Percentiles rank a stretch among this genome's conserved stretches.
phyloP scores from a whole-genome alignment of 441 rosid genomes.

The Hura crepitans region DNA sequence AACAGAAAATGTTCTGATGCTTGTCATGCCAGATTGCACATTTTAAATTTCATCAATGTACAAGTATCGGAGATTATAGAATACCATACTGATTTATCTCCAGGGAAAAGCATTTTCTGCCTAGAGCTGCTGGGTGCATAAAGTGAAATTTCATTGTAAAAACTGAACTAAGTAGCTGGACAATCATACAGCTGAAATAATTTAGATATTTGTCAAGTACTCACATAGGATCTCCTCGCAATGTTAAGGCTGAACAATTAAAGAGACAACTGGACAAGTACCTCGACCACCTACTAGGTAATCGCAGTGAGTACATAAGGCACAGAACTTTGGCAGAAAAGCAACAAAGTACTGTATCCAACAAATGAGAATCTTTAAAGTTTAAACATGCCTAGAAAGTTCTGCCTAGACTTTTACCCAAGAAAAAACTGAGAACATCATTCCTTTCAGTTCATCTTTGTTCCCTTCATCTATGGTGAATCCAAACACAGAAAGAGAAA shows the following conservation, averaged over 20 bases:
- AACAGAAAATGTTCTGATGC: not conserved
- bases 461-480: not conserved
- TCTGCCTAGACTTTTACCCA: not conserved
- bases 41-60: not conserved
- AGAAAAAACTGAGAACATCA: not conserved
- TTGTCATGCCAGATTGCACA: not conserved
- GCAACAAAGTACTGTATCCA: not conserved
- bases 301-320: not conserved
- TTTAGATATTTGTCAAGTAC: not conserved
- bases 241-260: not conserved
- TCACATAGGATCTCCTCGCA: not conserved
- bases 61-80: not conserved
- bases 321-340: not conserved
- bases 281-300: not conserved
- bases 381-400: not conserved
- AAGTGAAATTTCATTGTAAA: slow-evolving; percentile 7
- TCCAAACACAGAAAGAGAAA: not conserved
- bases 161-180: not conserved
- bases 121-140: not conserved
- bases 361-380: not conserved
- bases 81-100: not conserved
- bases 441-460: not conserved
- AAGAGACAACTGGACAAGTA: not conserved
- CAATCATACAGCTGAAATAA: not conserved
- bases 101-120: not conserved